Evolutionary conservation across 495 filamentous ascomycete genomes (phyloP).

Genomic region (Penicillium paxilli): DNA sequence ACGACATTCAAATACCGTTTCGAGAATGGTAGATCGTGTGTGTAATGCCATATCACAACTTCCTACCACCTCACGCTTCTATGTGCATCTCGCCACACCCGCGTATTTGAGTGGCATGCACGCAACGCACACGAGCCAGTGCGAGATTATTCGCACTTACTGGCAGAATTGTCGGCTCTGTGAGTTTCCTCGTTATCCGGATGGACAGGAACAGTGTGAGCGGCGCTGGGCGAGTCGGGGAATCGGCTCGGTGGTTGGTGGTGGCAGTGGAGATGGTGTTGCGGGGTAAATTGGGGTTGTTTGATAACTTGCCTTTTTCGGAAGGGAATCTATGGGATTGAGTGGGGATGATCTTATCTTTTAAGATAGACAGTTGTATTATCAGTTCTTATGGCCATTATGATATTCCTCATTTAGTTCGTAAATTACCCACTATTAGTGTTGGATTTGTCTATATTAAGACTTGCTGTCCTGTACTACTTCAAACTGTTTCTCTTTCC

Average conservation of each 20-base stretch:
- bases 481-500: neutral
- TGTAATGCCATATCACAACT: conserved; percentile 24
- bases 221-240: conserved; percentile 18
- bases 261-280: neutral
- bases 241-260: neutral
- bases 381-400: neutral
- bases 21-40: conserved; percentile 22
- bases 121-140: conserved; percentile 19
- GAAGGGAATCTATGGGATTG: conserved; percentile 18
- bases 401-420: too few species aligned
- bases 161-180: conserved; percentile 29
- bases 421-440: too few species aligned
- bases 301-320: conserved; percentile 24
- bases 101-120: conserved; percentile 26
- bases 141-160: conserved; percentile 25
- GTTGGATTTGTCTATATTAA: too few species aligned
- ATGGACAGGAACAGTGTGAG: conserved; percentile 30
- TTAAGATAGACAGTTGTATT: too few species aligned
- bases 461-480: too few species aligned
- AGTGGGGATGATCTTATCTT: conserved; percentile 13
- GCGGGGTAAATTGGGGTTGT: neutral
- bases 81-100: conserved; percentile 30
- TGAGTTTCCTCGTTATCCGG: conserved; percentile 32
- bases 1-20: conserved; percentile 6
- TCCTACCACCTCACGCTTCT: conserved; percentile 25